phyloP scores from a whole-genome alignment of 2,329 filamentous ascomycete genomes.

The Thielaviopsis populi region DNA sequence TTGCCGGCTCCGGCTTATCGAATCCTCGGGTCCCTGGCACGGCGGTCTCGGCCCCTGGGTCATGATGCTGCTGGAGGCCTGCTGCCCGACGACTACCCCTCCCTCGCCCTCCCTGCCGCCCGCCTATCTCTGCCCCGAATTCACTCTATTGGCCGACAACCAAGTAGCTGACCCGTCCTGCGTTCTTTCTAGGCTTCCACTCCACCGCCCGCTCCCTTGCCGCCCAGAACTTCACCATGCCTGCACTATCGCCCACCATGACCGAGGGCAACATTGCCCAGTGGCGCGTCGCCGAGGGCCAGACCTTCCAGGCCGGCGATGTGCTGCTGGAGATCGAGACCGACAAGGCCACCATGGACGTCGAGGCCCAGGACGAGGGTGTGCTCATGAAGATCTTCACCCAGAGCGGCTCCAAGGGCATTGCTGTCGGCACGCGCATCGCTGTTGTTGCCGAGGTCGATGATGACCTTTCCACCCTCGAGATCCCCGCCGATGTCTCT shows the following conservation, averaged over 20 bases:
- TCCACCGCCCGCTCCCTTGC: constrained; percentile 46
- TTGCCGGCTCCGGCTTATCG: not conserved
- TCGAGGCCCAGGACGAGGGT: constrained; percentile 83
- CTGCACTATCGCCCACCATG: constrained; percentile 82
- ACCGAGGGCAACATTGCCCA: constrained; percentile 77
- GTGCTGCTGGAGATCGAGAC: constrained; percentile 87
- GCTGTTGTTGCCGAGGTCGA: constrained; percentile 68
- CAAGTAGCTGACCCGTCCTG: not conserved
- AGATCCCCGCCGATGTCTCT: constrained; percentile 56
- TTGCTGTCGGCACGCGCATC: constrained; percentile 68
- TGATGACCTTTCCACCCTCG: constrained; percentile 59
- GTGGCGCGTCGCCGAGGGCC: constrained; percentile 81
- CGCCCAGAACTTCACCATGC: constrained; percentile 82
- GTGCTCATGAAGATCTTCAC: constrained; percentile 70
- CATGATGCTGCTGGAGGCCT: not conserved
- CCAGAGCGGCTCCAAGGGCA: constrained; percentile 56
- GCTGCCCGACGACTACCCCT: not conserved
- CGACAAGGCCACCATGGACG: constrained; percentile 89
- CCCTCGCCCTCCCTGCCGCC: not conserved
- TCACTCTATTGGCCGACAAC: not conserved
- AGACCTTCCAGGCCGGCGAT: constrained; percentile 67
- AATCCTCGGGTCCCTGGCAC: not conserved
- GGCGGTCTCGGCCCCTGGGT: not conserved
- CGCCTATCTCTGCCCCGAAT: not conserved
- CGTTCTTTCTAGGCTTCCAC: constrained; percentile 40